Evolutionary conservation across 371 early-diverging fungal genomes (phyloP).

Genomic region (Basidiobolus meristosporus): DNA sequence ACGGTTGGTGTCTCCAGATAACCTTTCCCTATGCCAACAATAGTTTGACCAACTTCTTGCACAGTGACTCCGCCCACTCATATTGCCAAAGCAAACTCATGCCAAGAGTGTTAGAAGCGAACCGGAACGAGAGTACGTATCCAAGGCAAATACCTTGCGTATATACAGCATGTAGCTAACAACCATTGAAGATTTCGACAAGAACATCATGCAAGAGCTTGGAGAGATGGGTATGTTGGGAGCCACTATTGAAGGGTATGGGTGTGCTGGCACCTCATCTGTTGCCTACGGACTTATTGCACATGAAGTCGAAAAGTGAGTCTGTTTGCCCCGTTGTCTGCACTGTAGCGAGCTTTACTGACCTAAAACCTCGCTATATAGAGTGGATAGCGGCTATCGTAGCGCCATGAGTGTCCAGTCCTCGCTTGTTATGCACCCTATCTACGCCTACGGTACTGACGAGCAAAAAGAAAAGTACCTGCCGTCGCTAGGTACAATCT

Average conservation of each 20-base stretch:
- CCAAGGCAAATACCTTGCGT: background rate
- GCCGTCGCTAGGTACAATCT: conserved; percentile 54
- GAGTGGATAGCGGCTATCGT: conserved; percentile 90
- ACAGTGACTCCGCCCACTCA: conserved; percentile 60
- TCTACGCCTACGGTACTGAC: conserved; percentile 83
- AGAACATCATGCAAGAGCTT: conserved; percentile 83
- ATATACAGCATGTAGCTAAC: background rate
- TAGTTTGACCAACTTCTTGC: background rate
- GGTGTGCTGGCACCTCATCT: conserved; percentile 91
- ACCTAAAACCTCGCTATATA: conserved; percentile 6
- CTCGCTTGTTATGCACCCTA: conserved; percentile 94
- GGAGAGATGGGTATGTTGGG: conserved; percentile 90
- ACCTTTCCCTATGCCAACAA: background rate
- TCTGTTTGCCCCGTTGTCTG: background rate
- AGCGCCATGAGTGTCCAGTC: conserved; percentile 97
- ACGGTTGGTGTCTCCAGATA: conserved; percentile 16
- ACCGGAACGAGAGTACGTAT: conserved; percentile 63
- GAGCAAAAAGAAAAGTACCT: conserved; percentile 83
- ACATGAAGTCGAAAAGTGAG: conserved; percentile 81
- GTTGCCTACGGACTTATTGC: conserved; percentile 94
- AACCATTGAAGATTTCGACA: conserved; percentile 45
- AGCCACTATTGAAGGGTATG: conserved; percentile 89
- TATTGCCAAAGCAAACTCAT: conserved; percentile 81
- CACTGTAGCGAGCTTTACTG: background rate
- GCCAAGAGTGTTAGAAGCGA: conserved; percentile 69